Percentiles rank a stretch among this genome's conserved stretches.
phyloP scores from a whole-genome alignment of 129 eudicot genomes.

The Artemisia tridentata region DNA sequence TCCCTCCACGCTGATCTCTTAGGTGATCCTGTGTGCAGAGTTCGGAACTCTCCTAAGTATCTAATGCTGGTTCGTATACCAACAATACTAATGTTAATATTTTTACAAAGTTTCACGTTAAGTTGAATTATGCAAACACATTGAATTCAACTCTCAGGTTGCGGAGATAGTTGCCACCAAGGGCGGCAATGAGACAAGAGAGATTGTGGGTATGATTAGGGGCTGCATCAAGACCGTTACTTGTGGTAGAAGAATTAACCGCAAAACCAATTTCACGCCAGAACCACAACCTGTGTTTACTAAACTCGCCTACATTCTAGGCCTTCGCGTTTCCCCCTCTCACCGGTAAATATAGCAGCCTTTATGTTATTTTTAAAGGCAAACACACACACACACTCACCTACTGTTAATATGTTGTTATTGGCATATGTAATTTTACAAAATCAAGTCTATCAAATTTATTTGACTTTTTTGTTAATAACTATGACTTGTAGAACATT shows the following conservation, averaged over 20 bases:
- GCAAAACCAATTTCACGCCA: constrained; percentile 28
- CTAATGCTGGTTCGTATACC: constrained; percentile 69
- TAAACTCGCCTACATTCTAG: constrained; percentile 81
- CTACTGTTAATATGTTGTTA: too few species aligned
- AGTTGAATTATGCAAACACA: too few species aligned
- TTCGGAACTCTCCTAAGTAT: constrained; percentile 87
- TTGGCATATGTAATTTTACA: too few species aligned
- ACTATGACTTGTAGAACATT: neutral
- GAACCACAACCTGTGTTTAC: constrained; percentile 56
- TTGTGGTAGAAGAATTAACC: constrained; percentile 53
- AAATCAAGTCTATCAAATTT: too few species aligned
- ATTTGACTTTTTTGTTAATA: too few species aligned
- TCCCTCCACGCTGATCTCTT: constrained; percentile 87
- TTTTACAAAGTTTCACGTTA: neutral
- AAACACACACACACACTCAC: too few species aligned
- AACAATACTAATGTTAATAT: neutral
- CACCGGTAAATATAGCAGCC: constrained; percentile 58
- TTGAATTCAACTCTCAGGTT: constrained; percentile 41
- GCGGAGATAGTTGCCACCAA: constrained; percentile 63
- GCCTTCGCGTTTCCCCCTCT: constrained; percentile 88
- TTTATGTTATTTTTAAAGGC: neutral
- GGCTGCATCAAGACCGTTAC: constrained; percentile 96
- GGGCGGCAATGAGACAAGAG: constrained; percentile 36
- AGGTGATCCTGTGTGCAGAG: constrained; percentile 95
- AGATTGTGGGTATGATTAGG: constrained; percentile 84